Percentiles rank a stretch among this genome's conserved stretches.
These are phyloP conservation scores for Aureobasidium sp. DNA, from an alignment of 2,329 filamentous ascomycete genomes.

Conservation along the genomic window DNA sequence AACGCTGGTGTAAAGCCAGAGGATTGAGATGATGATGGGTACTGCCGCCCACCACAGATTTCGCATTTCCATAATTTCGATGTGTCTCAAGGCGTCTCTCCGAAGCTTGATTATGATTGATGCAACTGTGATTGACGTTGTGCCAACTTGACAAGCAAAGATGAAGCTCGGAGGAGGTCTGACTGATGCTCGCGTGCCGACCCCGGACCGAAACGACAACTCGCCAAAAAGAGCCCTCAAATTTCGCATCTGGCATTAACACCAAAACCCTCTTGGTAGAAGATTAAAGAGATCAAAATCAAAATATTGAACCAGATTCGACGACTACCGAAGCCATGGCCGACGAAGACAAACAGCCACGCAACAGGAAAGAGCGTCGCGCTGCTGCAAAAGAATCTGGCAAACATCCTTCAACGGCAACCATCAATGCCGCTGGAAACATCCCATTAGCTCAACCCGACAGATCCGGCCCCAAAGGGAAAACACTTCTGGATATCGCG, in stretches of 20 bases:
- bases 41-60: slow-evolving; percentile 34
- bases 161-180: not conserved
- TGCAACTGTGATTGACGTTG: not conserved
- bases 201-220: slow-evolving; percentile 12
- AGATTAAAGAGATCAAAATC: not conserved
- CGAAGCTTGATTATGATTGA: not conserved
- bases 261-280: not conserved
- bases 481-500: slow-evolving; percentile 69
- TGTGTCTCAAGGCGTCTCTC: not conserved
- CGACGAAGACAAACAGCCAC: slow-evolving; percentile 21
- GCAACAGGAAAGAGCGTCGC: slow-evolving; percentile 42
- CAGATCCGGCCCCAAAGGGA: slow-evolving; percentile 53
- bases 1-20: slow-evolving; percentile 44
- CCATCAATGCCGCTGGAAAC: slow-evolving; percentile 41
- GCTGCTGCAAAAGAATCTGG: slow-evolving; percentile 31
- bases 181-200: not conserved
- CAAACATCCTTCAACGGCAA: slow-evolving; percentile 27
- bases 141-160: not conserved
- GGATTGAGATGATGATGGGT: slow-evolving; percentile 35
- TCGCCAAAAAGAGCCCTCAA: not conserved
- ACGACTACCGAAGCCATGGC: not conserved
- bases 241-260: not conserved
- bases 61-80: slow-evolving; percentile 29
- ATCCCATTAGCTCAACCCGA: slow-evolving; percentile 65
- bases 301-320: too few species aligned